A percentile compares a stretch with the other conserved stretches of the same genome.
phyloP scores from a whole-genome alignment of 352 stramenopile genomes.

The Pythium periplocum region DNA sequence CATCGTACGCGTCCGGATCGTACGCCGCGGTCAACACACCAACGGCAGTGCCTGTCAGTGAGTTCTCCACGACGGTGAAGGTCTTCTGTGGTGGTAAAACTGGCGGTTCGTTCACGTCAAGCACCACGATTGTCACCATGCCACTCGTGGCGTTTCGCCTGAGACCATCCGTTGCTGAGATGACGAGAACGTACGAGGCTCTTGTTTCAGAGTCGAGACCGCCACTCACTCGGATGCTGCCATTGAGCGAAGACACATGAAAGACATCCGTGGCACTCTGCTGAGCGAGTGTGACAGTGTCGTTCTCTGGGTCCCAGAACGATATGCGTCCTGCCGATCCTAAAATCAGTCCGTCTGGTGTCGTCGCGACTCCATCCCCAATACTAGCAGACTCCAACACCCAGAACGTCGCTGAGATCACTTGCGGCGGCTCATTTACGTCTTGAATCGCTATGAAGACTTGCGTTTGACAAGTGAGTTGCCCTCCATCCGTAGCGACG shows the following conservation, averaged over 20 bases:
- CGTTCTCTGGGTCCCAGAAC: slow-evolving; percentile 63
- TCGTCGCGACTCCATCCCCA: slow-evolving; percentile 5
- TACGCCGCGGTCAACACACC: slow-evolving; percentile 26
- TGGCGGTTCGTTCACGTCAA: slow-evolving; percentile 47
- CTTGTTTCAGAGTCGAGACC: slow-evolving; percentile 19
- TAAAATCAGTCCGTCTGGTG: slow-evolving; percentile 3
- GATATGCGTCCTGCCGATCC: slow-evolving; percentile 7
- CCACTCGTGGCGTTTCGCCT: slow-evolving; percentile 2
- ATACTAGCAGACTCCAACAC: slow-evolving; percentile 30
- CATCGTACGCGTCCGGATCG: slow-evolving; percentile 45
- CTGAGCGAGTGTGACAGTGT: slow-evolving; percentile 25
- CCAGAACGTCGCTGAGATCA: slow-evolving; percentile 28
- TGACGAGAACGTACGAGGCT: slow-evolving; percentile 7
- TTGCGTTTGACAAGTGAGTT: slow-evolving; percentile 9
- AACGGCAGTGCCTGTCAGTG: slow-evolving; percentile 24
- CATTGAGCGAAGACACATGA: slow-evolving; percentile 14
- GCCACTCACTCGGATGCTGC: slow-evolving; percentile 6
- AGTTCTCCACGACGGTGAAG: slow-evolving; percentile 36
- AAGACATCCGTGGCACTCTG: slow-evolving; percentile 26
- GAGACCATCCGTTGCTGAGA: slow-evolving; percentile 10
- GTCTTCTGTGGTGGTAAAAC: slow-evolving; percentile 23
- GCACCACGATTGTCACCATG: slow-evolving; percentile 28
- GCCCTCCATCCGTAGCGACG: slow-evolving; percentile 16
- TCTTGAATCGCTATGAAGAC: slow-evolving; percentile 17
- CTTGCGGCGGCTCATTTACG: slow-evolving; percentile 35